These are phyloP conservation scores for Chlorociboria aeruginascens DNA, from an alignment of 495 filamentous ascomycete genomes.

Conservation along the genomic window DNA sequence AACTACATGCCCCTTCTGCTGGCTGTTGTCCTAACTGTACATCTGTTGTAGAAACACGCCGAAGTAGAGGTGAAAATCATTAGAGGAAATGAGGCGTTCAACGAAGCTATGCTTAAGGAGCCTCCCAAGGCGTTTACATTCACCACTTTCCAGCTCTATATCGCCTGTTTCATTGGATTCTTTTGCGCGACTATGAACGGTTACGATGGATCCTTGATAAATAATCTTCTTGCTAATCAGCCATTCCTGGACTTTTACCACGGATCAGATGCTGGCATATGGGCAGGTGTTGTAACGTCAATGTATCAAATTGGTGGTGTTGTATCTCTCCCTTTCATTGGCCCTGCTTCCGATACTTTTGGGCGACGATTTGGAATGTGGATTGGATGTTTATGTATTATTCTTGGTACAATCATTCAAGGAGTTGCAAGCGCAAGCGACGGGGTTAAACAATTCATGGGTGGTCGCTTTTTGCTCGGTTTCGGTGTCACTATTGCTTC, in stretches of 20 bases:
- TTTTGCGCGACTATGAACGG: constrained; percentile 39
- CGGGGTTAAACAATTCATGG: constrained; percentile 43
- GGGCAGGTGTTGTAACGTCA: constrained; percentile 41
- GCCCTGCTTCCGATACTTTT: constrained; percentile 35
- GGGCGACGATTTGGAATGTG: constrained; percentile 54
- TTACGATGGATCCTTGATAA: constrained; percentile 42
- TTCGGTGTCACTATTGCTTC: constrained; percentile 61
- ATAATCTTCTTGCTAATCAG: constrained; percentile 22
- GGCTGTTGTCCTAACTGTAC: background rate
- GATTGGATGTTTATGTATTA: constrained; percentile 45
- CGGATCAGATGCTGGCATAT: constrained; percentile 23
- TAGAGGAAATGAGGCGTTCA: constrained; percentile 25
- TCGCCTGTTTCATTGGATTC: constrained; percentile 29
- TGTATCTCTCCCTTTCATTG: constrained; percentile 41
- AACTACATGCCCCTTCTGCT: background rate
- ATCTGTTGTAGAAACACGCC: constrained; percentile 13
- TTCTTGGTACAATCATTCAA: constrained; percentile 48
- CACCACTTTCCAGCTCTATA: constrained; percentile 24
- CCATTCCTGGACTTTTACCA: constrained; percentile 19
- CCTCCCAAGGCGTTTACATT: constrained; percentile 25
- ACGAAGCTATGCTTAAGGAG: constrained; percentile 25
- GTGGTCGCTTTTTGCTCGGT: constrained; percentile 64
- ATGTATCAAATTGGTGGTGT: constrained; percentile 50
- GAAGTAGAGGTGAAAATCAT: constrained; percentile 21
- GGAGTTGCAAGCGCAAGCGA: constrained; percentile 25